A percentile compares a stretch with the other conserved stretches of the same genome.
These are phyloP conservation scores for Neonectria magnoliae DNA, from an alignment of 2,329 filamentous ascomycete species.

Conservation along the genomic window DNA sequence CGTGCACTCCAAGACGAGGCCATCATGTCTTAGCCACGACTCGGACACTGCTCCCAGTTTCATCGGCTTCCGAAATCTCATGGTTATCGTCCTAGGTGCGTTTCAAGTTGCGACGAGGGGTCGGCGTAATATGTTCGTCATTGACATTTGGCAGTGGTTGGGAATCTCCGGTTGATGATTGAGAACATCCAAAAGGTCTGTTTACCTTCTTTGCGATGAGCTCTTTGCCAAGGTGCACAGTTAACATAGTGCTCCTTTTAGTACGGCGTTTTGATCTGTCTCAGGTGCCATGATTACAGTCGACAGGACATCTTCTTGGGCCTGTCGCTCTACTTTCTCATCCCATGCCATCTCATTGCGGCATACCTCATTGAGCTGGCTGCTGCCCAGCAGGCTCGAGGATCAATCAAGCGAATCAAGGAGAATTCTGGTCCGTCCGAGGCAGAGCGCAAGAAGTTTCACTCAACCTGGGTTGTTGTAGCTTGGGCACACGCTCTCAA, in stretches of 20 bases:
- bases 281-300: constrained; percentile 89
- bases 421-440: constrained; percentile 56
- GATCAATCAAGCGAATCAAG: constrained; percentile 66
- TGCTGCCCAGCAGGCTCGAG: constrained; percentile 81
- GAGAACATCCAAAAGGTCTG: constrained; percentile 93
- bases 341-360: constrained; percentile 89
- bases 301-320: constrained; percentile 81
- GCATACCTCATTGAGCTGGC: constrained; percentile 90
- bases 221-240: background rate
- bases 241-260: constrained; percentile 49
- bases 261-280: constrained; percentile 95
- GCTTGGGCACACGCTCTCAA: constrained; percentile 86
- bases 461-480: constrained; percentile 81
- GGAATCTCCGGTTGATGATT: constrained; percentile 92
- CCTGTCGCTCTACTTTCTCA: constrained; percentile 81
- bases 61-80: constrained; percentile 92
- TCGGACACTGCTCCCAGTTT: constrained; percentile 81
- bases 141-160: constrained; percentile 71
- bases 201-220: constrained; percentile 1
- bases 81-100: constrained; percentile 90
- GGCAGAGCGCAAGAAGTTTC: constrained; percentile 73
- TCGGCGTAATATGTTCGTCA: constrained; percentile 25
- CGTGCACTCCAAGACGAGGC: constrained; percentile 76
- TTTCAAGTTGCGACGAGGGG: constrained; percentile 26
- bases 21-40: constrained; percentile 89